Conservation (phyloP, 2,329 filamentous ascomycete genomes). For the Parasarocladium wereldwijsianum region DNA sequence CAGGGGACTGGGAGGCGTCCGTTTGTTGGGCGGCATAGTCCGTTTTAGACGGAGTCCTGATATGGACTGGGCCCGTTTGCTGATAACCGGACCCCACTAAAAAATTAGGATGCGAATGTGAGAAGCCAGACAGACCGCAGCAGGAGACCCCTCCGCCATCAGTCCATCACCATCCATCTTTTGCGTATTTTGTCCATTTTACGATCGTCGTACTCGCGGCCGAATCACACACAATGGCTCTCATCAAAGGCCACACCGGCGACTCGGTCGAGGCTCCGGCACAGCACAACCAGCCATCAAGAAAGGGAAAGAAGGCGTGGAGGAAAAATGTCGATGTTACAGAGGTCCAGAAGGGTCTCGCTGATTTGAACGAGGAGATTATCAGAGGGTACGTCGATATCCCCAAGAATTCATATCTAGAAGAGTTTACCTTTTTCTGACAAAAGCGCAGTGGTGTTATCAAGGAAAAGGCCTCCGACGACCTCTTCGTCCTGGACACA, state of each 20-base stretch:
- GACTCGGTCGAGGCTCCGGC: constrained; percentile 49
- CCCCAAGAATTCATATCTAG: not conserved
- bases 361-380: constrained; percentile 74
- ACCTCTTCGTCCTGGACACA: constrained; percentile 76
- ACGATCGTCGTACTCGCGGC: too few species aligned
- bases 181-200: too few species aligned
- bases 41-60: too few species aligned
- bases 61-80: too few species aligned
- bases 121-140: not conserved
- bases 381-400: constrained; percentile 59
- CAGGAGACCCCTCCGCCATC: not conserved
- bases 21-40: too few species aligned
- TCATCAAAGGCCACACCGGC: constrained; percentile 28
- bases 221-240: constrained; percentile 39
- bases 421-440: constrained; percentile 8
- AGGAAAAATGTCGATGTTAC: constrained; percentile 94
- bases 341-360: constrained; percentile 69
- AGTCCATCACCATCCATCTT: constrained; percentile 1
- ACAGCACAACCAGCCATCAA: constrained; percentile 75
- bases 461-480: constrained; percentile 64
- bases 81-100: constrained; percentile 8
- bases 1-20: too few species aligned
- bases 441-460: constrained; percentile 57
- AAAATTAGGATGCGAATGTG: constrained; percentile 7
- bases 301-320: constrained; percentile 98